Percentiles rank a stretch among this genome's conserved stretches.
Evolutionary conservation across 2,329 filamentous ascomycete species (phyloP).

Genomic region (Fusarium avenaceum): DNA sequence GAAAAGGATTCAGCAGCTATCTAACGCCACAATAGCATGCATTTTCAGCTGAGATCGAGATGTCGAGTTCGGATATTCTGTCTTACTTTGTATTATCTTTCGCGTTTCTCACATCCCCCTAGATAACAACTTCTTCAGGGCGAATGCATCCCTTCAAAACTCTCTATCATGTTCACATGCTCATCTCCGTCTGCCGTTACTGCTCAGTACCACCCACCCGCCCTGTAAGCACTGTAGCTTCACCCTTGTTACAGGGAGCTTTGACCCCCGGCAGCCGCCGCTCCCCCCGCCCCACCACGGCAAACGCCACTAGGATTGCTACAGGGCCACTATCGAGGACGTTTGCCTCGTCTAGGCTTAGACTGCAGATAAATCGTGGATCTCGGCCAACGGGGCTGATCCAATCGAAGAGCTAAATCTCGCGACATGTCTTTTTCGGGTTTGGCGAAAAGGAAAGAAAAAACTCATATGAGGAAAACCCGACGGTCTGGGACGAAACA

Average conservation of each 20-base stretch:
- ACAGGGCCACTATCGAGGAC: constrained; percentile 33
- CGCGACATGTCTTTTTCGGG: constrained; percentile 33
- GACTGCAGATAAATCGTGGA: constrained; percentile 40
- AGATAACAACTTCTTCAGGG: background rate
- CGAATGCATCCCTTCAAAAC: background rate
- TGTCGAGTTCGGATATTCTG: background rate
- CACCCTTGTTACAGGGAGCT: constrained; percentile 23
- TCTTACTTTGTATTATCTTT: fast-evolving
- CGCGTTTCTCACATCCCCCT: fast-evolving
- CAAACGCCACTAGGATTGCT: constrained; percentile 28
- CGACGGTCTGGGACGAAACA: constrained; percentile 1
- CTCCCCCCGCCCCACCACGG: constrained; percentile 16
- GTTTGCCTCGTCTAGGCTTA: constrained; percentile 35
- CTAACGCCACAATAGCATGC: constrained; percentile 24
- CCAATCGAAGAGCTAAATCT: constrained; percentile 31
- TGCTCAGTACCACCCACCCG: constrained; percentile 2
- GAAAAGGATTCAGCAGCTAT: constrained; percentile 13
- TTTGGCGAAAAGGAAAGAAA: constrained; percentile 23
- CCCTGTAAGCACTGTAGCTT: constrained; percentile 42
- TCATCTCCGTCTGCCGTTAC: constrained; percentile 8
- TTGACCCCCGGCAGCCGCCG: constrained; percentile 28
- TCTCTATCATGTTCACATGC: background rate
- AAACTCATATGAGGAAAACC: constrained; percentile 42
- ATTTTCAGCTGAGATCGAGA: constrained; percentile 1
- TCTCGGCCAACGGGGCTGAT: constrained; percentile 1